Base-by-base conservation (phyloP, 495 filamentous ascomycete species). In the Bombardia bombarda region DNA sequence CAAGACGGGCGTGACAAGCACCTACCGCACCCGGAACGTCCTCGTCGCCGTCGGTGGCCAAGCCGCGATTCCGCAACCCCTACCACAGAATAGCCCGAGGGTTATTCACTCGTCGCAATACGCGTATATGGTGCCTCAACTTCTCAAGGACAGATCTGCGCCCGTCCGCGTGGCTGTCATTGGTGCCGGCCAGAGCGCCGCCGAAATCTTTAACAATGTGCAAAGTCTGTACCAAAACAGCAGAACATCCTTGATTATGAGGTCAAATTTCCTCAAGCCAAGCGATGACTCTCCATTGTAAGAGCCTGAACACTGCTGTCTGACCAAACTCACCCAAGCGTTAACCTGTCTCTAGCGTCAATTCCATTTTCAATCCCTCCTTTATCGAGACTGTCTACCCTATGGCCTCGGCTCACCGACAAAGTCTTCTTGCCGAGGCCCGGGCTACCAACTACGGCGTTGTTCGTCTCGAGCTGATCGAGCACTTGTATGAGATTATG, bases 241-340 rank as follows among this genome's bases (percentile, higher is more conserved):
- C n/a, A 73, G 75, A 37, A 86, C 87, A 1, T 74, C 65, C 4
- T 53, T 98, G 35, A 74, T 94, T 34, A 89, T 94, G 60, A 77
- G 84, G 34, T 80, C 79, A 28, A 73, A 84, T 24, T 87, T 88
- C 31, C 66, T 98, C 43, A 82, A 82, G 42, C 90, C 90, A 3
- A 93, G 87, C 59, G 90, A 98, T 50, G 90, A 98, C 55, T 92
- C 86, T 37, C 90, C 90, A 16, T 97, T 96, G 86, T 93, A 68
- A 65, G 83, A 74, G 3, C 7, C 7, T 23, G n/a, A 7, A 19
- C 6, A 28, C n/a, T 40, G 1, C 14, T 10, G 2, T 20, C 3
- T 16, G 3, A 22, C 33, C 13, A 12, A 32, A 12, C 7, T 13
- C 6, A 22, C 9, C 22, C 4, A 14, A 16, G 21, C 38, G 17